Conservation (phyloP, 371 early-diverging fungal genomes). For the Zychaea mexicana region DNA sequence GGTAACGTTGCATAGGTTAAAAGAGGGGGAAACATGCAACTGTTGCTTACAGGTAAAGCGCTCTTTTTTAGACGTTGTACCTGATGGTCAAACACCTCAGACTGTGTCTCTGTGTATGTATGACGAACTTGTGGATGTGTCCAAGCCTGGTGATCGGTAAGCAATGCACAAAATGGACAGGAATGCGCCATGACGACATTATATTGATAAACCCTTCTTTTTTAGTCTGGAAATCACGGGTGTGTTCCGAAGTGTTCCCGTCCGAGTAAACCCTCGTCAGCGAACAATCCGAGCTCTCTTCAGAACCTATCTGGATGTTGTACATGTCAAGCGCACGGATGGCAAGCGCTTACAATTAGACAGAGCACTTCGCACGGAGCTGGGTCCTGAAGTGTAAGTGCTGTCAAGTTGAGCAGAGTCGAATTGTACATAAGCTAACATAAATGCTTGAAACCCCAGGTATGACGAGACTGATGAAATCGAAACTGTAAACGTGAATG, state of each 20-base stretch:
- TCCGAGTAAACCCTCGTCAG: slow-evolving; percentile 92
- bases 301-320: slow-evolving; percentile 97
- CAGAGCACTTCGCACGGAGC: slow-evolving; percentile 34
- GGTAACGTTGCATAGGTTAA: slow-evolving; percentile 36
- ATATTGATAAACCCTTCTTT: background rate
- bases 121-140: slow-evolving; percentile 95
- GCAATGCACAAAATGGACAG: slow-evolving; percentile 2
- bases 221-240: slow-evolving; percentile 88
- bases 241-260: slow-evolving; percentile 96
- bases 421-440: background rate
- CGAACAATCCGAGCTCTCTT: slow-evolving; percentile 94
- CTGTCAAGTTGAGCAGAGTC: background rate
- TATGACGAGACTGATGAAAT: slow-evolving; percentile 74
- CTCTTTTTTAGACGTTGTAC: slow-evolving; percentile 78
- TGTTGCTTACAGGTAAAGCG: background rate
- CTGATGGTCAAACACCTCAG: slow-evolving; percentile 99
- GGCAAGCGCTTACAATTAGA: slow-evolving; percentile 66
- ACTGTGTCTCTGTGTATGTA: slow-evolving; percentile 92
- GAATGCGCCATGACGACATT: background rate
- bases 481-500: slow-evolving; percentile 55
- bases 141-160: slow-evolving; percentile 96
- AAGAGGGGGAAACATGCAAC: no score
- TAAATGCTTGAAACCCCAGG: slow-evolving; percentile 15
- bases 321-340: slow-evolving; percentile 86
- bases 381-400: slow-evolving; percentile 54